Conservation (phyloP, 495 filamentous ascomycete genomes). For the Trichocladium antarcticum region DNA sequence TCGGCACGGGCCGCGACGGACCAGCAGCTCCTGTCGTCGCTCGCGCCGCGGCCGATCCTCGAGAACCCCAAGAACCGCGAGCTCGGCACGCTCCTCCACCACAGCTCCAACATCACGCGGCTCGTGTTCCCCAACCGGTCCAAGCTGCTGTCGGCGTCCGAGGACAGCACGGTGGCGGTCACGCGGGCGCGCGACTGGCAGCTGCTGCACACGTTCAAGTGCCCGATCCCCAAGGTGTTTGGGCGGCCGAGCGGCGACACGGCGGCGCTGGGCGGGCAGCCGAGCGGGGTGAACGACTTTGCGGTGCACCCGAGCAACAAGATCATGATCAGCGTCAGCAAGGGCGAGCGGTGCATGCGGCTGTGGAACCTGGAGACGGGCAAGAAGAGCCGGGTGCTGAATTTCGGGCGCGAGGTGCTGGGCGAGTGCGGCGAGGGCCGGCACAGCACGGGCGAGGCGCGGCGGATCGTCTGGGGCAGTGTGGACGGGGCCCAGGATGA, state of each 20-base stretch:
- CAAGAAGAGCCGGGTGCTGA: conserved; percentile 85
- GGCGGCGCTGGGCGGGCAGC: conserved; percentile 67
- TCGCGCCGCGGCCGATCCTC: conserved; percentile 56
- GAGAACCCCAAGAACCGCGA: conserved; percentile 82
- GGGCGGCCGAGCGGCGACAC: conserved; percentile 88
- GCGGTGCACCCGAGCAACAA: conserved; percentile 94
- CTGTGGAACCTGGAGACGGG: conserved; percentile 96
- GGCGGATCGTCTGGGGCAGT: conserved; percentile 68
- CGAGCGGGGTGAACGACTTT: conserved; percentile 87
- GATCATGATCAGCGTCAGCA: conserved; percentile 82
- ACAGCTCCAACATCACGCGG: conserved; percentile 64
- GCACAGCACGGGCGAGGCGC: conserved; percentile 71
- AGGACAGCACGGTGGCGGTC: conserved; percentile 82
- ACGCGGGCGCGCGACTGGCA: conserved; percentile 82
- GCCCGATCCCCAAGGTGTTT: conserved; percentile 68
- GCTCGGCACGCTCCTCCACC: conserved; percentile 76
- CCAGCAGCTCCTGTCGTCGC: conserved; percentile 43
- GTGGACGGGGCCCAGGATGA: conserved; percentile 55
- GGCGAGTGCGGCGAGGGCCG: conserved; percentile 62
- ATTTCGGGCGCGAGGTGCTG: conserved; percentile 60
- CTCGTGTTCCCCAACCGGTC: conserved; percentile 73
- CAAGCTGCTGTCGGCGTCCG: conserved; percentile 73
- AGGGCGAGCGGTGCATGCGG: conserved; percentile 80
- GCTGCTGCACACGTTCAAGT: conserved; percentile 80
- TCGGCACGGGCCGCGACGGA: conserved; percentile 29